phyloP scores from a whole-genome alignment of 1,284 basidiomycete species.

The Agaricales sp. region DNA sequence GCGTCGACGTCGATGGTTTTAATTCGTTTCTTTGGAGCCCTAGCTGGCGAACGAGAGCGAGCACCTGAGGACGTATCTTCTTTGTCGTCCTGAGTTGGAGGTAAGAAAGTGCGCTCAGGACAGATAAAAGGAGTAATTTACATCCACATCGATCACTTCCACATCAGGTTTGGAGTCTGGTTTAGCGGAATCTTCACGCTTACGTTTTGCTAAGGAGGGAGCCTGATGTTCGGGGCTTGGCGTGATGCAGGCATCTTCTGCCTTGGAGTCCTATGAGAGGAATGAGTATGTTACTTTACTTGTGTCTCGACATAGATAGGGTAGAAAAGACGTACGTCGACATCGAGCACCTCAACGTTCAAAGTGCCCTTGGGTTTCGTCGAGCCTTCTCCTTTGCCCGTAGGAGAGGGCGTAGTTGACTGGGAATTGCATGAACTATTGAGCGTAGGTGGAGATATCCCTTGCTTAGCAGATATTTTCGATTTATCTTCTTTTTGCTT shows the following conservation, averaged over 20 bases:
- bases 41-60: background rate
- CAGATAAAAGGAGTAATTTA: too few species aligned
- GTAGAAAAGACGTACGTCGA: too few species aligned
- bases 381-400: background rate
- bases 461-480: background rate
- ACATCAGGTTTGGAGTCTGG: background rate
- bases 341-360: background rate
- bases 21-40: background rate
- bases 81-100: background rate
- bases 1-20: background rate
- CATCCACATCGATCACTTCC: background rate
- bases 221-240: too few species aligned
- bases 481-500: conserved; percentile 37
- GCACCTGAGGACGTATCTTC: background rate
- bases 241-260: too few species aligned
- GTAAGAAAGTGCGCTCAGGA: too few species aligned
- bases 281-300: too few species aligned
- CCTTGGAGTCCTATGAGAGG: too few species aligned
- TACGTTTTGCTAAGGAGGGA: too few species aligned
- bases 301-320: too few species aligned
- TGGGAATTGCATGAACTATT: background rate
- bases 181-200: too few species aligned
- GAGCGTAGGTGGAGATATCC: background rate
- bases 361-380: too few species aligned
- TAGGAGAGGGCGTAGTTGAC: background rate